Conservation (phyloP, 805 yeast genomes). For the Teunomyces gatunensis region DNA sequence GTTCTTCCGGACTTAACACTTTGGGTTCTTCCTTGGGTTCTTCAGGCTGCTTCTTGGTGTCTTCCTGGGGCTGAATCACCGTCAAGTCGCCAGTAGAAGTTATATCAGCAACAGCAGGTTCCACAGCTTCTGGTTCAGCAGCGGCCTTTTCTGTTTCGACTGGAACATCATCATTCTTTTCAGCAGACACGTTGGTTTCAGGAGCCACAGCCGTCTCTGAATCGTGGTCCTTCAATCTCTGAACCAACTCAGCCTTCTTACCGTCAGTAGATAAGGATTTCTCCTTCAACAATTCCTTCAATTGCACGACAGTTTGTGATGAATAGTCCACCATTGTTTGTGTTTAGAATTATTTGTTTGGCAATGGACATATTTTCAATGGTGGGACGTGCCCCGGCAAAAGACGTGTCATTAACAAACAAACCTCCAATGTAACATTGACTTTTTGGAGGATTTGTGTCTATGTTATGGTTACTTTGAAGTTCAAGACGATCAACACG, state of each 20-base stretch:
- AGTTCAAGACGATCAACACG: slow-evolving; percentile 18
- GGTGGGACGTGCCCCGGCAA: background rate
- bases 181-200: slow-evolving; percentile 9
- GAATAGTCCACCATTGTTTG: slow-evolving; percentile 54
- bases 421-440: too few relatives aligned
- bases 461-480: slow-evolving; percentile 5
- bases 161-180: slow-evolving; percentile 10
- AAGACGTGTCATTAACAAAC: background rate
- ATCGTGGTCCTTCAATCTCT: slow-evolving; percentile 62
- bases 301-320: slow-evolving; percentile 77
- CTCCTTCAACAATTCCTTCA: slow-evolving; percentile 70
- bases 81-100: slow-evolving; percentile 12
- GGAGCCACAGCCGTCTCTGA: slow-evolving; percentile 8
- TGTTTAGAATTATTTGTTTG: background rate
- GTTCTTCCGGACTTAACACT: slow-evolving; percentile 61
- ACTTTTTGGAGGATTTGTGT: too few relatives aligned
- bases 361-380: background rate
- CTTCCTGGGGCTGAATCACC: slow-evolving; percentile 13
- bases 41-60: slow-evolving; percentile 7
- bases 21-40: slow-evolving; percentile 35
- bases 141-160: slow-evolving; percentile 14
- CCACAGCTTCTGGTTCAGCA: slow-evolving; percentile 11
- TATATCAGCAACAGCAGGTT: slow-evolving; percentile 10
- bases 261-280: slow-evolving; percentile 72
- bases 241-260: slow-evolving; percentile 73